Evolutionary conservation across 1,284 basidiomycete genomes (phyloP).

Genomic region (Pseudozyma flocculosa): DNA sequence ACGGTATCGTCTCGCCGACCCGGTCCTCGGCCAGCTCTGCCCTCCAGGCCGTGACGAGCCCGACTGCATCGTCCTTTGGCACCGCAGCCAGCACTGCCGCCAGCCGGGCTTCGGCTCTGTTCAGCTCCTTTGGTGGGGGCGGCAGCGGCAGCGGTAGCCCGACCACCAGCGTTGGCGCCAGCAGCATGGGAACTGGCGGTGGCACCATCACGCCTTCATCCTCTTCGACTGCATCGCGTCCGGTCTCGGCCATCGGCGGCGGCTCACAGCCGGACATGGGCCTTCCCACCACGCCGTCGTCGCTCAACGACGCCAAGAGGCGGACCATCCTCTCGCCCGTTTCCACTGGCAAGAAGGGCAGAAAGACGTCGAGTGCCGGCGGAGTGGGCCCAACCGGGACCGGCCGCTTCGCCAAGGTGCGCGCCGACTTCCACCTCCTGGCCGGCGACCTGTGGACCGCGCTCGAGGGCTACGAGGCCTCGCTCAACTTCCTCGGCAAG

Average conservation of each 20-base stretch:
- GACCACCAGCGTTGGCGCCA: slow-evolving; percentile 5
- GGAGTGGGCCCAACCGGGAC: slow-evolving; percentile 35
- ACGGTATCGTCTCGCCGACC: slow-evolving; percentile 10
- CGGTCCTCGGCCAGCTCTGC: slow-evolving; percentile 1
- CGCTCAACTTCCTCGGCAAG: slow-evolving; percentile 36
- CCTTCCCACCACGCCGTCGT: background rate
- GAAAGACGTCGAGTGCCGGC: slow-evolving; percentile 1
- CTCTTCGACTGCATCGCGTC: slow-evolving; percentile 5
- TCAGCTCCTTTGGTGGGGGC: slow-evolving; percentile 34
- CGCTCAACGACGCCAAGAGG: too few relatives aligned
- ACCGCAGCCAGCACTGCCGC: slow-evolving; percentile 15
- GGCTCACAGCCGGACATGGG: slow-evolving; percentile 22
- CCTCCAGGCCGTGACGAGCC: background rate
- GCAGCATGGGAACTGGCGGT: too few relatives aligned
- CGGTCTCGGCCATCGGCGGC: slow-evolving; percentile 26
- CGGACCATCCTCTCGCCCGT: too few relatives aligned
- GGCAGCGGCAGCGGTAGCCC: slow-evolving; percentile 5
- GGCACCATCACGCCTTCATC: slow-evolving; percentile 8
- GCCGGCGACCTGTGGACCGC: slow-evolving; percentile 53
- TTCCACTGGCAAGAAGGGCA: too few relatives aligned
- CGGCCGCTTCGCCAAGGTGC: slow-evolving; percentile 48
- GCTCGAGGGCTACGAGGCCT: slow-evolving; percentile 39
- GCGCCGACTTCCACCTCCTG: slow-evolving; percentile 47
- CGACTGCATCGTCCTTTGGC: background rate
- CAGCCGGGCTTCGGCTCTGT: slow-evolving; percentile 36